phyloP scores from a whole-genome alignment of 495 filamentous ascomycete species.

The Podospora pseudocomata region DNA sequence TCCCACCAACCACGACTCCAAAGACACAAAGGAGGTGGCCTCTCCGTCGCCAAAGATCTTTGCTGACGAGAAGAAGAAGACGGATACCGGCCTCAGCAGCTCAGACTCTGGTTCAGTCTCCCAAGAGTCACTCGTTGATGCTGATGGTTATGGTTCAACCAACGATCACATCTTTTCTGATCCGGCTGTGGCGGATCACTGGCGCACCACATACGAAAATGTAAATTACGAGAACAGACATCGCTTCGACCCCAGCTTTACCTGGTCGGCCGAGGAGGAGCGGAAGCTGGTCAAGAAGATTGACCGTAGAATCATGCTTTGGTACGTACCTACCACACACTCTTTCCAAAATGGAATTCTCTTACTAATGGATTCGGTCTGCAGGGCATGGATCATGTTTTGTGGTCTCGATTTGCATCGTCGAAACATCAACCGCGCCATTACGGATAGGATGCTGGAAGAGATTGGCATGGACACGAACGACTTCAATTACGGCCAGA shows the following conservation, averaged over 20 bases:
- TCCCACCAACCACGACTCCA: neutral
- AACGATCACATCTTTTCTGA: conserved; percentile 34
- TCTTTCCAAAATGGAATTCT: neutral
- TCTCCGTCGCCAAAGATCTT: neutral
- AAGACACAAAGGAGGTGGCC: neutral
- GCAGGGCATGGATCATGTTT: conserved; percentile 44
- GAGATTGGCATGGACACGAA: conserved; percentile 45
- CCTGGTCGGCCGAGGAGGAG: conserved; percentile 50
- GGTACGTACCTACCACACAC: conserved; percentile 2
- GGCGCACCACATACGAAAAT: conserved; percentile 31
- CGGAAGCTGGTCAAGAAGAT: conserved; percentile 46
- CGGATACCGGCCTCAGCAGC: neutral
- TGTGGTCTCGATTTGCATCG: conserved; percentile 45
- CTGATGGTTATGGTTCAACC: conserved; percentile 34
- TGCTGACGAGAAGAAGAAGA: neutral
- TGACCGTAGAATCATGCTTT: conserved; percentile 35
- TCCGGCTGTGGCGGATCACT: conserved; percentile 27
- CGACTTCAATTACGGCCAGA: conserved; percentile 46
- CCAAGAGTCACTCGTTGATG: conserved; percentile 15
- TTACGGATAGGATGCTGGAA: conserved; percentile 43
- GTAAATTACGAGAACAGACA: conserved; percentile 54
- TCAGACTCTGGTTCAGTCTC: conserved; percentile 9
- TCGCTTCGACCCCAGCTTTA: conserved; percentile 50
- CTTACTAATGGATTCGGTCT: neutral
- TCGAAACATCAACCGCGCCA: conserved; percentile 45